phyloP scores from a whole-genome alignment of 371 early-diverging fungal genomes.

The Actinomortierella ambigua region DNA sequence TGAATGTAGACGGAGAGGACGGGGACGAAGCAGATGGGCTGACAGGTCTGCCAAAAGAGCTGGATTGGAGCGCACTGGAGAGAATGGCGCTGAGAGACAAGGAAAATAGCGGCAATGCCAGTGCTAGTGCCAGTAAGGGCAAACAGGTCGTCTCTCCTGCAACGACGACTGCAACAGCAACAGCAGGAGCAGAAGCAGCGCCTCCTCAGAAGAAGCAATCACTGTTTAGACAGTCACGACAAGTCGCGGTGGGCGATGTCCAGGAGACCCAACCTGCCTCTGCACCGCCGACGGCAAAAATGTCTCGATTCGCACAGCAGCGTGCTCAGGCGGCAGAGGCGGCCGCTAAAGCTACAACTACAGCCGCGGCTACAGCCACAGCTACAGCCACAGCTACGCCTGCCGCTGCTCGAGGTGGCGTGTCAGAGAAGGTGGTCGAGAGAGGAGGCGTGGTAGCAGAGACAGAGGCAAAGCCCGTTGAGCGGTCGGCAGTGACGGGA shows the following conservation, averaged over 20 bases:
- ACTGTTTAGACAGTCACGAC: conserved; percentile 23
- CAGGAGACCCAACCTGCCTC: background rate
- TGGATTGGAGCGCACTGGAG: background rate
- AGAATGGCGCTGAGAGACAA: background rate
- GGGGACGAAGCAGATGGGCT: too few relatives aligned
- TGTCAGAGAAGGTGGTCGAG: conserved; percentile 19
- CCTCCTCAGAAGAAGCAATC: conserved; percentile 34
- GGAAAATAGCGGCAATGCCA: too few relatives aligned
- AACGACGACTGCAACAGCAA: background rate
- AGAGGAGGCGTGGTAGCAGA: conserved; percentile 1
- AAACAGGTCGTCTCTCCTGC: background rate
- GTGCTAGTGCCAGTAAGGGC: background rate
- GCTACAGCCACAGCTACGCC: background rate
- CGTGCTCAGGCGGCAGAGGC: conserved; percentile 15
- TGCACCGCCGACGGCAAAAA: conserved; percentile 9
- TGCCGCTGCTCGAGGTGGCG: conserved; percentile 5
- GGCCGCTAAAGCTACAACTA: background rate
- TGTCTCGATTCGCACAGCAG: conserved; percentile 28
- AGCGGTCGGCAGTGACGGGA: background rate
- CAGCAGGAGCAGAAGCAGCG: conserved; percentile 17
- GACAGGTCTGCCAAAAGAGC: too few relatives aligned
- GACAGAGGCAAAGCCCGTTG: conserved; percentile 7
- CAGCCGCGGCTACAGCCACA: conserved; percentile 6
- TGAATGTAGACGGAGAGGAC: too few relatives aligned
- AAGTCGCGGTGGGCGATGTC: background rate